A percentile compares a stretch with the other conserved stretches of the same genome.
These are phyloP conservation scores for Dryadomyces quercus-mongolicae DNA, from an alignment of 2,329 filamentous ascomycete genomes.

Conservation along the genomic window DNA sequence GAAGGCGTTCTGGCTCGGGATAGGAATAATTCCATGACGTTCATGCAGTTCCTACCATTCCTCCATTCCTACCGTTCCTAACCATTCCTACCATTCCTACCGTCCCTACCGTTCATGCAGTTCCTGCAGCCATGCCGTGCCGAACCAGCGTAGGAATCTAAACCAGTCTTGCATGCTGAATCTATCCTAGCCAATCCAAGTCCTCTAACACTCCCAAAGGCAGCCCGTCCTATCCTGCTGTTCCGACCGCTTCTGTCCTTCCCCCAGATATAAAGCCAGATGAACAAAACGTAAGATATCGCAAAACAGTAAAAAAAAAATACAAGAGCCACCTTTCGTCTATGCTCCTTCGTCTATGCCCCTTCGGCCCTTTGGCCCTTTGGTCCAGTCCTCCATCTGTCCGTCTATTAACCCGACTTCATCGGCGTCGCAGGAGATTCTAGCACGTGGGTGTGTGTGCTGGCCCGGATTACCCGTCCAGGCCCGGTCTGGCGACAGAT, in stretches of 20 bases:
- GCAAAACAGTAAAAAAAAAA: background rate
- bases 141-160: too few species aligned
- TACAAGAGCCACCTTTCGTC: background rate
- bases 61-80: too few species aligned
- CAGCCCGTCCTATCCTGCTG: background rate
- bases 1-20: too few species aligned
- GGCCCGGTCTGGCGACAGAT: conserved; percentile 69
- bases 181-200: background rate
- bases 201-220: background rate
- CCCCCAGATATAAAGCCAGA: background rate
- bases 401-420: conserved; percentile 4
- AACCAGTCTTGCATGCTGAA: background rate
- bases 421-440: conserved; percentile 48
- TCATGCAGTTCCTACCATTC: too few species aligned
- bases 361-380: too few species aligned
- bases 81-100: too few species aligned
- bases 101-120: too few species aligned
- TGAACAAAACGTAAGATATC: background rate
- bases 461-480: conserved; percentile 58
- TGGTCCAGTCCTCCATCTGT: background rate
- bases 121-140: too few species aligned
- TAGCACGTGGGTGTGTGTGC: conserved; percentile 73
- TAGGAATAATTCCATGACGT: too few species aligned
- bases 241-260: background rate
- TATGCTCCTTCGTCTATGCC: too few species aligned